phyloP scores from a whole-genome alignment of 1,139 yeast genomes.

The Yamadazyma siamensis region DNA sequence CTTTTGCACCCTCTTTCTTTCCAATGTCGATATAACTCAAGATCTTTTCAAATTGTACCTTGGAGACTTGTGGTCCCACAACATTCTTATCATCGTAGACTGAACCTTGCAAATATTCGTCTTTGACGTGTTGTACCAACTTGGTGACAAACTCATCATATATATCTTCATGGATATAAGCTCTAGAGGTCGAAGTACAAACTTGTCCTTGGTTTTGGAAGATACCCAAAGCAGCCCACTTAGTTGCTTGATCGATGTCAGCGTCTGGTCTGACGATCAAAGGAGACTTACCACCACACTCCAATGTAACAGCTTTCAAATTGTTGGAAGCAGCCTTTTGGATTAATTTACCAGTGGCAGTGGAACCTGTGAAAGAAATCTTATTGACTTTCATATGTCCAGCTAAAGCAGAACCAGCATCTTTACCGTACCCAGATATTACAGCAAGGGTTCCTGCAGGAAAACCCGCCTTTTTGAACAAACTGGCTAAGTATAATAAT shows the following conservation, averaged over 20 bases:
- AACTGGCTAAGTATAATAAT: constrained; percentile 50
- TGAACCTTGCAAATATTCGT: constrained; percentile 55
- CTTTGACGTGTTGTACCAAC: constrained; percentile 32
- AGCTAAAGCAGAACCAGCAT: constrained; percentile 59
- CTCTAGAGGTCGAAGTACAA: constrained; percentile 46
- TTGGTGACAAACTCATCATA: constrained; percentile 48
- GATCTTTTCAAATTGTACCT: constrained; percentile 62
- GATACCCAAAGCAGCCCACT: constrained; percentile 83
- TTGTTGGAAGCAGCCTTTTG: constrained; percentile 58
- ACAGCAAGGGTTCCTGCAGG: constrained; percentile 71
- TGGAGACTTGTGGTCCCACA: constrained; percentile 79
- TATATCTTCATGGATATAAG: constrained; percentile 40
- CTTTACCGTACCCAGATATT: constrained; percentile 53
- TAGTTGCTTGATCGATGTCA: constrained; percentile 75
- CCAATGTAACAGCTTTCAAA: constrained; percentile 76
- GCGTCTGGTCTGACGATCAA: constrained; percentile 69
- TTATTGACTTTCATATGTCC: constrained; percentile 55
- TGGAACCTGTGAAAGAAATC: constrained; percentile 66
- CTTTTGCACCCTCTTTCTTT: constrained; percentile 54
- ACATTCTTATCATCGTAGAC: constrained; percentile 56
- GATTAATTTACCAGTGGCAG: constrained; percentile 58
- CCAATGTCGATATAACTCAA: constrained; percentile 49
- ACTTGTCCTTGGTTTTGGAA: constrained; percentile 67
- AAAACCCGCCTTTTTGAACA: constrained; percentile 63
- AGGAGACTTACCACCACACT: constrained; percentile 91